Percentiles rank a stretch among this genome's conserved stretches.
phyloP scores from a whole-genome alignment of 169 alveolate genomes.

The Plasmodium falciparum region DNA sequence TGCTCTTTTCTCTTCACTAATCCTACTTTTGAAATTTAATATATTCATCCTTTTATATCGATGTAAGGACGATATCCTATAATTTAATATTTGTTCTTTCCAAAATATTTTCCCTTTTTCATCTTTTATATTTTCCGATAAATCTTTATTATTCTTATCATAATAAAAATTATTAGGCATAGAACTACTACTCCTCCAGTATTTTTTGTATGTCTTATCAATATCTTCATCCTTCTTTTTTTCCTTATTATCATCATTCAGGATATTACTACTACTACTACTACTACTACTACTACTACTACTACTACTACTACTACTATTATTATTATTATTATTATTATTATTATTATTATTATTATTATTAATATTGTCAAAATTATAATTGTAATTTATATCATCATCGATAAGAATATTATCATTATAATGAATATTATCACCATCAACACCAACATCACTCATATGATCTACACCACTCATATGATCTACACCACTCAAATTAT shows the following conservation, averaged over 20 bases:
- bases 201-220: background rate
- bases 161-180: background rate
- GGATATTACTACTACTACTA: background rate
- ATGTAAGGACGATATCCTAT: conserved; percentile 4
- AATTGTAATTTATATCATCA: too few relatives aligned
- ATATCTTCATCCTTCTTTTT: background rate
- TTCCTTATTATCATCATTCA: background rate
- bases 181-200: background rate
- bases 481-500: too few relatives aligned
- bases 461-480: too few relatives aligned
- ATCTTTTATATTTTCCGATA: background rate
- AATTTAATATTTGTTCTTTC: conserved; percentile 21
- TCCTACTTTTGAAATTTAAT: background rate
- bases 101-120: conserved; percentile 12
- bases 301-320: background rate
- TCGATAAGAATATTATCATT: too few relatives aligned
- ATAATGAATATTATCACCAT: too few relatives aligned
- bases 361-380: too few relatives aligned
- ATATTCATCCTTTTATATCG: conserved; percentile 38
- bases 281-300: background rate
- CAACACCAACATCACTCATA: too few relatives aligned
- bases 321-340: background rate
- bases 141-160: background rate
- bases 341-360: background rate
- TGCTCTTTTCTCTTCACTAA: conserved; percentile 11